Percentiles rank a stretch among this genome's conserved stretches.
These are phyloP conservation scores for Cetraspora pellucida DNA, from an alignment of 192 early-diverging fungal genomes.

Conservation along the genomic window DNA sequence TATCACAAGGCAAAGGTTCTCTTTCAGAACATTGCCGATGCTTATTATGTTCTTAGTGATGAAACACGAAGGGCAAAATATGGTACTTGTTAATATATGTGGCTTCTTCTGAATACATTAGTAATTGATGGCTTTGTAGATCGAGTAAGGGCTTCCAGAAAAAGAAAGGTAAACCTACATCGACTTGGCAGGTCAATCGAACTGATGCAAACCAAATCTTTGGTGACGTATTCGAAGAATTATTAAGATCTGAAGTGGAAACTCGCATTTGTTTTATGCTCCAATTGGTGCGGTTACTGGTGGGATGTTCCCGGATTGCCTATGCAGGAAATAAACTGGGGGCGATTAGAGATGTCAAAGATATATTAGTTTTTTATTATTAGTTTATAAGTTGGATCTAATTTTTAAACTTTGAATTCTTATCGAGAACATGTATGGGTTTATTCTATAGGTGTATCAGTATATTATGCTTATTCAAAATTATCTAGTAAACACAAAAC, in stretches of 20 bases:
- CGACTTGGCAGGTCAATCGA: conserved; percentile 28
- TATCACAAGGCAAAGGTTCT: conserved; percentile 44
- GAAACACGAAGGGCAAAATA: conserved; percentile 50
- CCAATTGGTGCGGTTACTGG: conserved; percentile 73
- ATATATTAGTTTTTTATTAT: neutral
- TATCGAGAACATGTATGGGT: neutral
- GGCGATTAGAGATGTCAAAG: conserved; percentile 35
- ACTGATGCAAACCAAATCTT: conserved; percentile 70
- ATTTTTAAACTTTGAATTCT: too few relatives aligned
- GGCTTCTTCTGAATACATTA: neutral
- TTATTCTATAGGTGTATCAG: conserved; percentile 49
- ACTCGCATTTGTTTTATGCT: conserved; percentile 62
- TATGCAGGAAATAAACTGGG: conserved; percentile 53
- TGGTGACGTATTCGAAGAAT: conserved; percentile 79
- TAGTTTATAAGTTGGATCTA: neutral
- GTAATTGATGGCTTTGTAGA: neutral
- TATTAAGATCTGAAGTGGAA: conserved; percentile 72
- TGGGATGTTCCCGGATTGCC: conserved; percentile 63
- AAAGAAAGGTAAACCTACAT: conserved; percentile 13
- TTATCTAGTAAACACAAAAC: conserved; percentile 59
- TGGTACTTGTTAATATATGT: conserved; percentile 40
- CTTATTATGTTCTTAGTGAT: conserved; percentile 76
- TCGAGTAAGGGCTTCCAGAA: conserved; percentile 7
- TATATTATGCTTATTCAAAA: conserved; percentile 59
- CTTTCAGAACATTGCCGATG: conserved; percentile 78